Percentiles rank a stretch among this genome's conserved stretches.
Conservation (phyloP, 1,139 yeast species). For the Arxiozyma bovina region DNA sequence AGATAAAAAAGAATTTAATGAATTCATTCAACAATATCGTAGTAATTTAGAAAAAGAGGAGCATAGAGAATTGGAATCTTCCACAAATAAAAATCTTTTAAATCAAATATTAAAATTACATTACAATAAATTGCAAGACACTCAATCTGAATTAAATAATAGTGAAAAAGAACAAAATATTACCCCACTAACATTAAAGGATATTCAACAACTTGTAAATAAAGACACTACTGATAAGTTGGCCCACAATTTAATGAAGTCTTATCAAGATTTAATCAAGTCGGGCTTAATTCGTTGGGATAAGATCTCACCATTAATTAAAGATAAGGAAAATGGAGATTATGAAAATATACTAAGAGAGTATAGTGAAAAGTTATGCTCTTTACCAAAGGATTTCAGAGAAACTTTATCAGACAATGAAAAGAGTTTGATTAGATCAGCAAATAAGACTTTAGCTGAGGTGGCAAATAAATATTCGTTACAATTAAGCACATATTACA, state of each 20-base stretch:
- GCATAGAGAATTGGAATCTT: slow-evolving; percentile 21
- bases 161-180: slow-evolving; percentile 6
- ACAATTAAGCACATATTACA: slow-evolving; percentile 24
- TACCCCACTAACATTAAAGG: slow-evolving; percentile 13
- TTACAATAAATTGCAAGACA: slow-evolving; percentile 10
- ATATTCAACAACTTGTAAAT: slow-evolving; percentile 20
- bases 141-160: not conserved
- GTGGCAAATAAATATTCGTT: slow-evolving; percentile 21
- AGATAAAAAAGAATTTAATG: slow-evolving; percentile 11
- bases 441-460: slow-evolving; percentile 18
- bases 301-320: slow-evolving; percentile 3
- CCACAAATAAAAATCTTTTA: slow-evolving; percentile 25
- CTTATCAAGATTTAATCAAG: slow-evolving; percentile 21
- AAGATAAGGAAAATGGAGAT: slow-evolving; percentile 10
- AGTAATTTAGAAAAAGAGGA: slow-evolving; percentile 21
- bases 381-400: slow-evolving; percentile 23
- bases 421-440: slow-evolving; percentile 20
- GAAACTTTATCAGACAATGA: slow-evolving; percentile 14
- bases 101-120: slow-evolving; percentile 23
- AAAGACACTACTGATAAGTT: slow-evolving; percentile 14
- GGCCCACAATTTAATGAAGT: slow-evolving; percentile 16
- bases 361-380: slow-evolving; percentile 13
- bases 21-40: slow-evolving; percentile 20
- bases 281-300: slow-evolving; percentile 16
- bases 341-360: slow-evolving; percentile 18